These are phyloP conservation scores for Candida oleophila DNA, from an alignment of 805 yeast genomes.

Conservation along the genomic window DNA sequence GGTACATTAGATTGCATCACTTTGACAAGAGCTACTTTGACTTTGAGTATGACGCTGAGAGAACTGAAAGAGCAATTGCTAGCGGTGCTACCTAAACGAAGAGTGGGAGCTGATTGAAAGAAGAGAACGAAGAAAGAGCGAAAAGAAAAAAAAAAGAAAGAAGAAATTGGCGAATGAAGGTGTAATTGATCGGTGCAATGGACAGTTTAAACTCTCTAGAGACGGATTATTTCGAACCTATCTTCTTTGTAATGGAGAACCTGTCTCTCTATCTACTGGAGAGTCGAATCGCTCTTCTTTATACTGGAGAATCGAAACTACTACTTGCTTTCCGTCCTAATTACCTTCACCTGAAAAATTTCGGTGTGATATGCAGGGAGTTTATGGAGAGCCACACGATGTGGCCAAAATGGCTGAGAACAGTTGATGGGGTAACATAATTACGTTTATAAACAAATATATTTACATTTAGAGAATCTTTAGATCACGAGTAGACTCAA, in stretches of 20 bases:
- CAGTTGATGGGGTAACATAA: neutral
- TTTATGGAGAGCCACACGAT: neutral
- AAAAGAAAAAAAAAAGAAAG: neutral
- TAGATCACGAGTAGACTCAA: too few species aligned
- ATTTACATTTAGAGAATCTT: neutral
- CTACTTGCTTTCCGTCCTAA: neutral
- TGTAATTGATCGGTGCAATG: neutral
- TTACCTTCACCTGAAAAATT: neutral
- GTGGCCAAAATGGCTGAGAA: neutral
- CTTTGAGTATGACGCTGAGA: conserved; percentile 88
- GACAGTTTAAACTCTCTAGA: too few species aligned
- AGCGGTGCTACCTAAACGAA: conserved; percentile 22
- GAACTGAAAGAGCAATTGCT: conserved; percentile 59
- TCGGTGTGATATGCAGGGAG: neutral
- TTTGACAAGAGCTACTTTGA: conserved; percentile 93
- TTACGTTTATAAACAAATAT: neutral
- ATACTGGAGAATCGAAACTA: neutral
- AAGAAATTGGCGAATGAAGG: neutral
- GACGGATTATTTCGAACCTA: too few species aligned
- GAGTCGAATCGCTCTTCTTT: too few species aligned
- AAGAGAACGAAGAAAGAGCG: neutral
- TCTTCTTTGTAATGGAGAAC: too few species aligned
- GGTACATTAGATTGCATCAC: conserved; percentile 89
- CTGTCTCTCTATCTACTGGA: too few species aligned
- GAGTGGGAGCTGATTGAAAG: neutral